Conservation (phyloP, 768 basidiomycete genomes). For the Russula dissimulans region DNA sequence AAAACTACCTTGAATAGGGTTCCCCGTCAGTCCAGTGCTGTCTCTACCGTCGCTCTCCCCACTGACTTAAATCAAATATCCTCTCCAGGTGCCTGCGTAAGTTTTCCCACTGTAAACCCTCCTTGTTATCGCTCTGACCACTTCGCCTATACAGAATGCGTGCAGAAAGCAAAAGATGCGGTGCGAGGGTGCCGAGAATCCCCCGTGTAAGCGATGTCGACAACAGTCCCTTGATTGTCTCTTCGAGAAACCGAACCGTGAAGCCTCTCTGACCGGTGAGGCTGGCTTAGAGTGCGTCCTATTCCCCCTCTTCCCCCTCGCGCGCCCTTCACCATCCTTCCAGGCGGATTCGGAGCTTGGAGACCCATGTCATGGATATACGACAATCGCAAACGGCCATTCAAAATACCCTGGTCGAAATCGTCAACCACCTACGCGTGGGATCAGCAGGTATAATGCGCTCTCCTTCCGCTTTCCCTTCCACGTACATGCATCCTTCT, state of each 20-base stretch:
- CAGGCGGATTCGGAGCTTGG: conserved; percentile 86
- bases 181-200: conserved; percentile 93
- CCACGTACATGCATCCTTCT: conserved; percentile 50
- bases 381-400: conserved; percentile 64
- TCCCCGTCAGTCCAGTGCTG: conserved; percentile 51
- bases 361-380: conserved; percentile 78
- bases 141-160: conserved; percentile 55
- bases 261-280: conserved; percentile 80
- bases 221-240: conserved; percentile 86
- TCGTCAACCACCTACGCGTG: conserved; percentile 68
- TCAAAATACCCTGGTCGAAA: conserved; percentile 69
- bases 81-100: conserved; percentile 68
- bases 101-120: conserved; percentile 19
- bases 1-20: conserved; percentile 79
- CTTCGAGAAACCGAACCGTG: conserved; percentile 88
- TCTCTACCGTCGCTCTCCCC: conserved; percentile 16
- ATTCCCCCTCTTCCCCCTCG: not conserved
- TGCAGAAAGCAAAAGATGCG: conserved; percentile 97
- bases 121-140: conserved; percentile 12
- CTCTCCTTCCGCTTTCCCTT: conserved; percentile 55
- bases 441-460: conserved; percentile 39
- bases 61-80: not conserved
- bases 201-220: conserved; percentile 90
- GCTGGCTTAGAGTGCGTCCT: conserved; percentile 75
- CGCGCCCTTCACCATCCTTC: conserved; percentile 1